These are phyloP conservation scores for Phytopythium montanum DNA, from an alignment of 352 stramenopile genomes.

Conservation along the genomic window DNA sequence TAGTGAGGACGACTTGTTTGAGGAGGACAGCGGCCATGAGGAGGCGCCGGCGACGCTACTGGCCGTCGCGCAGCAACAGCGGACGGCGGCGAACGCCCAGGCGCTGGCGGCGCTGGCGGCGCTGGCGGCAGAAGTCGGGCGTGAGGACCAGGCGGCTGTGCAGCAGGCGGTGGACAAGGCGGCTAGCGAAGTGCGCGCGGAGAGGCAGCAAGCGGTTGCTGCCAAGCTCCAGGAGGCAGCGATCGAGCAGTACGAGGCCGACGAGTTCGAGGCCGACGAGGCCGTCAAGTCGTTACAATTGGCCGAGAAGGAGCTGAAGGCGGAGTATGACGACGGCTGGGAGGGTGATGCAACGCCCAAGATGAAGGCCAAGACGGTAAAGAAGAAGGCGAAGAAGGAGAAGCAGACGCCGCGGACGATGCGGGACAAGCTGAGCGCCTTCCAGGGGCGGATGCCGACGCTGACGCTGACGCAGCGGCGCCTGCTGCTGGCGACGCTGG, in stretches of 20 bases:
- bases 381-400: constrained; percentile 17
- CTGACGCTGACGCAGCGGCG: constrained; percentile 56
- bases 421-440: constrained; percentile 54
- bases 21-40: constrained; percentile 24
- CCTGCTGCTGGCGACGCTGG: constrained; percentile 57
- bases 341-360: neutral
- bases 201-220: constrained; percentile 24
- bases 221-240: constrained; percentile 28
- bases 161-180: constrained; percentile 19
- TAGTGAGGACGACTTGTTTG: constrained; percentile 29
- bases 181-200: constrained; percentile 23
- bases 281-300: constrained; percentile 19
- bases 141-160: constrained; percentile 29
- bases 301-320: neutral
- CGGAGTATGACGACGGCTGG: neutral
- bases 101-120: constrained; percentile 19
- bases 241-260: constrained; percentile 30
- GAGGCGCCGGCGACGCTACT: constrained; percentile 17
- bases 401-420: constrained; percentile 21
- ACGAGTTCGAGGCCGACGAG: constrained; percentile 48
- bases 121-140: constrained; percentile 37
- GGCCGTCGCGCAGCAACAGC: constrained; percentile 32
- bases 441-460: constrained; percentile 60
- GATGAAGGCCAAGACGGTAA: constrained; percentile 4
- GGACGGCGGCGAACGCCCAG: constrained; percentile 3